Evolutionary conservation across 1,284 basidiomycete genomes (phyloP), one percentile per base, ranked within the genome.

Genomic region (Fomitopsis palustris): DNA sequence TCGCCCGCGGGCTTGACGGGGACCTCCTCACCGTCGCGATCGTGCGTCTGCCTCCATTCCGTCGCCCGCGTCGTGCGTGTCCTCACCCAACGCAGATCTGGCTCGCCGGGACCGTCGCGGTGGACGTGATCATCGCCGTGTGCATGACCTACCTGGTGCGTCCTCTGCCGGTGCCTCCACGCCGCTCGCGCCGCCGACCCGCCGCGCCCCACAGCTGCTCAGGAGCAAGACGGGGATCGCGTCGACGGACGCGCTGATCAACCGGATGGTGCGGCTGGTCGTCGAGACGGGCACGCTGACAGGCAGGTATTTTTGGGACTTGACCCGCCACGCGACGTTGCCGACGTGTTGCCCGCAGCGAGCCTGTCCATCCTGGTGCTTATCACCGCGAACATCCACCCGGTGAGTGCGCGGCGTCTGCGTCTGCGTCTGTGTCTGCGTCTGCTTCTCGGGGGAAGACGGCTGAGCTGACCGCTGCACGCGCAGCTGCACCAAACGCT

Each of bases 221-320:
- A 56, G 37, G 19, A 45, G 37, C 21, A 64, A 63, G 51, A 58
- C 52, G n/a, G 62, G 62, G 3, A 53, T 64, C 9, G 35, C 37
- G 27, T 38, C 41, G 10, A 62, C 62, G 5, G 61, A 66, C 29
- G 54, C 54, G 10, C 29, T 65, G 17, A 57, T 67, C 42, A 61
- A 62, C 31, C 39, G 56, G 16, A 49, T 67, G 23, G 53, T 62
- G 7, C 29, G 59, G 21, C 56, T 66, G 10, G 58, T 56, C 3
- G 55, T 67, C 4, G 66, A 66, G 60, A 61, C 63, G 5, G 64
- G 66, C 12, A 59, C 56, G 8, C 23, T 65, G 7, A 67, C 64
- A 10, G 65, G 65, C 61, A 57, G 21, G 61, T 42, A 10, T 16
- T 19, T 16, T 21, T 16, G 17, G n/a, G 23, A 9, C 23, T 17